phyloP scores from a whole-genome alignment of 495 filamentous ascomycete genomes.

The Parathielavia hyrcaniae region DNA sequence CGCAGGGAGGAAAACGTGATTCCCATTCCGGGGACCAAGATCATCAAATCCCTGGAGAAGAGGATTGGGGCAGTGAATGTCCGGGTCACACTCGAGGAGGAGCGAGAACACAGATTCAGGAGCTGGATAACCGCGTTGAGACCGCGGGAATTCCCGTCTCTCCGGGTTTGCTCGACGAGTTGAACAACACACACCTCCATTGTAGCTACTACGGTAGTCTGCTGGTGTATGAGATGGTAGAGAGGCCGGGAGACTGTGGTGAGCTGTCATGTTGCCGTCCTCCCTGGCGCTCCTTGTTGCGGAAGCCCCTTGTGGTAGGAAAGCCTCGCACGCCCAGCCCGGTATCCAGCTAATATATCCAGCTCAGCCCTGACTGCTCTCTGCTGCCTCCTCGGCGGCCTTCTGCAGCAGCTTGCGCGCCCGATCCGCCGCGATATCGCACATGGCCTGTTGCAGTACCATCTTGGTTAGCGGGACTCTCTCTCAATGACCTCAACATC shows the following conservation, averaged over 20 bases:
- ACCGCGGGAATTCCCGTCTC: constrained; percentile 15
- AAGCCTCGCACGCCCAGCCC: no score
- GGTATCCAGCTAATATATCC: no score
- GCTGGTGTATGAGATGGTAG: no score
- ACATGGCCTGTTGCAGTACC: constrained; percentile 39
- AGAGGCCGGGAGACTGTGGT: no score
- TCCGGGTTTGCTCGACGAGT: constrained; percentile 20
- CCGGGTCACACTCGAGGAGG: constrained; percentile 41
- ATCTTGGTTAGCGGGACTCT: not conserved
- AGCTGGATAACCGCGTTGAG: constrained; percentile 12
- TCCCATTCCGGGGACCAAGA: constrained; percentile 54
- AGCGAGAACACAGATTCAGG: constrained; percentile 41
- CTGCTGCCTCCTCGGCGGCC: constrained; percentile 19
- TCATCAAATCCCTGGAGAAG: constrained; percentile 51
- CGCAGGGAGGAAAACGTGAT: constrained; percentile 53
- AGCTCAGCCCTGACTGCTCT: not conserved
- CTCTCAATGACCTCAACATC: not conserved
- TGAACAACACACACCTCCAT: constrained; percentile 21
- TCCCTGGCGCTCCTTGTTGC: no score
- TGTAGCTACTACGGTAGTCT: constrained; percentile 7
- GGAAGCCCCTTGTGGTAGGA: no score
- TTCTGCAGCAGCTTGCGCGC: constrained; percentile 37
- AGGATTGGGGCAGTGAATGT: constrained; percentile 47
- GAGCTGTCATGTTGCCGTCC: no score
- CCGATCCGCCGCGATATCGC: constrained; percentile 45